phyloP scores from a whole-genome alignment of 208 protist species.

The Herpetomonas samuelpessoai region DNA sequence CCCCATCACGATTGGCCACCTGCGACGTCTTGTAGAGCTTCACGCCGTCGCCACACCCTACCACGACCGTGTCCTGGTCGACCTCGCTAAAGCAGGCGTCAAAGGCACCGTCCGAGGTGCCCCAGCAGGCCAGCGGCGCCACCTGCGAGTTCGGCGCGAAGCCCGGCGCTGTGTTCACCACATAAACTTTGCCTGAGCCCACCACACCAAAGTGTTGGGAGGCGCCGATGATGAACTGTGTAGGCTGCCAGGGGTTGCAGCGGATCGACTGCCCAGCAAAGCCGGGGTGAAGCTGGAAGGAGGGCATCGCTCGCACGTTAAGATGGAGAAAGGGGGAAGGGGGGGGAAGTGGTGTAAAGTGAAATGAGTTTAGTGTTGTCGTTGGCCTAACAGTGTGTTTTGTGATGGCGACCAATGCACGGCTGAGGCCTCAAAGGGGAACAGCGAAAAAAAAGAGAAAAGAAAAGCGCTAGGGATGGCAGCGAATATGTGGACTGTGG shows the following conservation, averaged over 20 bases:
- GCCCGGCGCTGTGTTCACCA: conserved; percentile 65
- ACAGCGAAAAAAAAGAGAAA: too few species aligned
- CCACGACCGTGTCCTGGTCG: conserved; percentile 71
- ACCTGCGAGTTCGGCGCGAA: conserved; percentile 52
- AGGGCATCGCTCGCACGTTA: conserved; percentile 54
- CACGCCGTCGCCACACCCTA: conserved; percentile 86
- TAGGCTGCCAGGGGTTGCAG: conserved; percentile 82
- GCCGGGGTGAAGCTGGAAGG: conserved; percentile 80
- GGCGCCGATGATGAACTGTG: conserved; percentile 68
- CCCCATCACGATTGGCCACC: conserved; percentile 72
- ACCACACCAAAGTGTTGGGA: conserved; percentile 87
- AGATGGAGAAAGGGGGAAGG: conserved; percentile 1
- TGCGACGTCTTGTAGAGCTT: conserved; percentile 83
- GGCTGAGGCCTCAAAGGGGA: too few species aligned
- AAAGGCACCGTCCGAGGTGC: conserved; percentile 81
- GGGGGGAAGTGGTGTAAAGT: not conserved
- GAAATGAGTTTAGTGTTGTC: too few species aligned
- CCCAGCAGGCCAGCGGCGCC: conserved; percentile 72
- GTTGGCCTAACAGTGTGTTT: too few species aligned
- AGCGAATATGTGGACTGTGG: too few species aligned
- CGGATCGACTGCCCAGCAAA: conserved; percentile 82
- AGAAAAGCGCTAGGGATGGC: too few species aligned
- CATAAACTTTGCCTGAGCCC: conserved; percentile 87
- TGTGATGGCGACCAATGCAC: too few species aligned
- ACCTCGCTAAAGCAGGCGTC: conserved; percentile 85